Conservation (phyloP, 2,329 filamentous ascomycete species). For the Scolecobasidium constrictum region DNA sequence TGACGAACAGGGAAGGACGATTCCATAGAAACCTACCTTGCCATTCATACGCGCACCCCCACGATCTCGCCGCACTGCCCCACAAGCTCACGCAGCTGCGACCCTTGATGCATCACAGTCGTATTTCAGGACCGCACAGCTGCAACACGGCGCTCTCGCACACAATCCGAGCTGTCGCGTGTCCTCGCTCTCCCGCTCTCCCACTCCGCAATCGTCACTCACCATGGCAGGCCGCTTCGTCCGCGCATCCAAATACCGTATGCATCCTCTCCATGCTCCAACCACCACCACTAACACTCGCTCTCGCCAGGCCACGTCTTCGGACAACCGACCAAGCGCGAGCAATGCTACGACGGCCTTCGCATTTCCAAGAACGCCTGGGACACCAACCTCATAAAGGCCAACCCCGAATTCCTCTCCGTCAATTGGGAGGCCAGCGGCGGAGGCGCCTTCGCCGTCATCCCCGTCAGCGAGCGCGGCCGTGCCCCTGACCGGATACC, state of each 20-base stretch:
- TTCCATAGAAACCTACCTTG: too few relatives aligned
- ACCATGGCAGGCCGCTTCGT: constrained; percentile 62
- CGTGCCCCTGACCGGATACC: constrained; percentile 88
- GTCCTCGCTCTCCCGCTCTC: neutral
- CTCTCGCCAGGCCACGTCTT: constrained; percentile 77
- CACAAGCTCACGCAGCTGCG: too few relatives aligned
- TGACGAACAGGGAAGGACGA: too few relatives aligned
- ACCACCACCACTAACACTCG: constrained; percentile 13
- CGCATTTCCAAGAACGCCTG: constrained; percentile 97
- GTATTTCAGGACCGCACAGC: too few relatives aligned
- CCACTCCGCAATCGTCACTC: neutral
- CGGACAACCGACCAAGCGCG: constrained; percentile 89
- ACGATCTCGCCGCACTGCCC: too few relatives aligned
- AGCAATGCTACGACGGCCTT: constrained; percentile 97
- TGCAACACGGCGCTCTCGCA: too few relatives aligned
- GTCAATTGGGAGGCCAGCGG: constrained; percentile 98
- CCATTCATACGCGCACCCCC: too few relatives aligned
- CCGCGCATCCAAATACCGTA: constrained; percentile 64
- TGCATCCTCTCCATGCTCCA: constrained; percentile 23
- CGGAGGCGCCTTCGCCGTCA: constrained; percentile 92
- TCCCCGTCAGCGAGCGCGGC: constrained; percentile 80
- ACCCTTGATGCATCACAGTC: too few relatives aligned
- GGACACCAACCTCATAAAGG: constrained; percentile 98
- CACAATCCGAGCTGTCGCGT: too few relatives aligned
- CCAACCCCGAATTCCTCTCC: constrained; percentile 87